phyloP scores from a whole-genome alignment of 495 filamentous ascomycete species.

The Penicillium goetzii region DNA sequence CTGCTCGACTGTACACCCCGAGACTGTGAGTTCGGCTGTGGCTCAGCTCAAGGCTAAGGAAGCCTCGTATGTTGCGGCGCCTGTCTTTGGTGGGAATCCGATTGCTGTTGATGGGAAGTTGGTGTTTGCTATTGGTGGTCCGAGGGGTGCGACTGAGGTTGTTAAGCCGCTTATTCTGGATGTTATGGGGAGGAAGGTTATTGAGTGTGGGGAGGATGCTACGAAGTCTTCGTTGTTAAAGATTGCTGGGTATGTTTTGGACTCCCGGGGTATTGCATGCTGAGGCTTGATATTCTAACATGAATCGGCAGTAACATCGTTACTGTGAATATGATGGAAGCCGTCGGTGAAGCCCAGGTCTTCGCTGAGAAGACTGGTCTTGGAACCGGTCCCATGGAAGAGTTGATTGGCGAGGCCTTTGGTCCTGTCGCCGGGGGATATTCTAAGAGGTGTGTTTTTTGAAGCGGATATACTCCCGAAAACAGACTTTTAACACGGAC shows the following conservation, averaged over 20 bases:
- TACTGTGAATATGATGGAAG: constrained; percentile 54
- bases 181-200: constrained; percentile 50
- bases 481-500: not conserved
- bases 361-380: constrained; percentile 59
- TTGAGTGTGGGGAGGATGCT: constrained; percentile 54
- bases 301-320: constrained; percentile 44
- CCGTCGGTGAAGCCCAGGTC: constrained; percentile 57
- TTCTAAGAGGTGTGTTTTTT: constrained; percentile 46
- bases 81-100: constrained; percentile 51
- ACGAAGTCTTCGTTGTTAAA: constrained; percentile 50
- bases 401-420: constrained; percentile 55
- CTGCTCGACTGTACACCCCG: constrained; percentile 52
- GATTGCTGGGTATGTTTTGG: constrained; percentile 44
- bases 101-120: constrained; percentile 50
- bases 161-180: constrained; percentile 52
- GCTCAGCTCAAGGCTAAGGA: constrained; percentile 39
- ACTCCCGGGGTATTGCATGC: not conserved
- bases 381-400: constrained; percentile 52
- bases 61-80: constrained; percentile 47
- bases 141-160: constrained; percentile 36
- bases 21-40: constrained; percentile 42
- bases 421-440: constrained; percentile 54
- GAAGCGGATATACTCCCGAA: not conserved
- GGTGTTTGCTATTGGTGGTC: constrained; percentile 52
- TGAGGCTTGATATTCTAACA: constrained; percentile 5